Conservation (phyloP, 495 filamentous ascomycete genomes). For the Hypoxylon trugodes region DNA sequence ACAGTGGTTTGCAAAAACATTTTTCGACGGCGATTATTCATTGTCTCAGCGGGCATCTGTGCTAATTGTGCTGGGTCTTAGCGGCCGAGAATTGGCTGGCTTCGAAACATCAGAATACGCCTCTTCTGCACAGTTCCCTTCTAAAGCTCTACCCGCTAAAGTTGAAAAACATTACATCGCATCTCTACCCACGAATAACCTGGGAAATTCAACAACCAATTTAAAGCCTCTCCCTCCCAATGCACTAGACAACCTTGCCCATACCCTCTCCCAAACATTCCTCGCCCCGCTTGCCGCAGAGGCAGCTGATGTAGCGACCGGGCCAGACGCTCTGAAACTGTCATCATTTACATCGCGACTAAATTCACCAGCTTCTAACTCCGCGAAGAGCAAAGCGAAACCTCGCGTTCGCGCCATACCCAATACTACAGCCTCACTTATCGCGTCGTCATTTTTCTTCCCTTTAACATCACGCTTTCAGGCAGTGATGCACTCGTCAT, state of each 20-base stretch:
- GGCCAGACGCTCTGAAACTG: conserved; percentile 85
- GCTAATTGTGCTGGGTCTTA: conserved; percentile 81
- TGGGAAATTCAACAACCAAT: conserved; percentile 29
- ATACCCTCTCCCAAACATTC: conserved; percentile 70
- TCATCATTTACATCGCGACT: conserved; percentile 56
- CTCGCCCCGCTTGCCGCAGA: conserved; percentile 80
- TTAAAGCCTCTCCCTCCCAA: conserved; percentile 61
- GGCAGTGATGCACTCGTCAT: conserved; percentile 55
- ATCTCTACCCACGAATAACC: conserved; percentile 19
- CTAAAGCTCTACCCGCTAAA: conserved; percentile 71
- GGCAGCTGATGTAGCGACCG: conserved; percentile 74
- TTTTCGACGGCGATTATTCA: conserved; percentile 92
- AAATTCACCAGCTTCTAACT: conserved; percentile 21
- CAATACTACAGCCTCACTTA: conserved; percentile 78
- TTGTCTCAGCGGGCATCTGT: conserved; percentile 82
- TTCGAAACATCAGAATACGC: conserved; percentile 69
- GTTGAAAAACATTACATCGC: conserved; percentile 60
- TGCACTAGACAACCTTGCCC: conserved; percentile 68
- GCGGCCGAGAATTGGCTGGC: conserved; percentile 88
- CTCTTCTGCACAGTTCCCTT: conserved; percentile 67
- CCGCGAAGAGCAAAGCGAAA: conserved; percentile 38
- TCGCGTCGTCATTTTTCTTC: conserved; percentile 82
- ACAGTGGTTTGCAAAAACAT: conserved; percentile 81
- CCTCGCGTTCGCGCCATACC: conserved; percentile 71
- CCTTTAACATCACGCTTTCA: conserved; percentile 71